phyloP scores from a whole-genome alignment of 306 rosid genomes.

The Cicer chorassanicum region DNA sequence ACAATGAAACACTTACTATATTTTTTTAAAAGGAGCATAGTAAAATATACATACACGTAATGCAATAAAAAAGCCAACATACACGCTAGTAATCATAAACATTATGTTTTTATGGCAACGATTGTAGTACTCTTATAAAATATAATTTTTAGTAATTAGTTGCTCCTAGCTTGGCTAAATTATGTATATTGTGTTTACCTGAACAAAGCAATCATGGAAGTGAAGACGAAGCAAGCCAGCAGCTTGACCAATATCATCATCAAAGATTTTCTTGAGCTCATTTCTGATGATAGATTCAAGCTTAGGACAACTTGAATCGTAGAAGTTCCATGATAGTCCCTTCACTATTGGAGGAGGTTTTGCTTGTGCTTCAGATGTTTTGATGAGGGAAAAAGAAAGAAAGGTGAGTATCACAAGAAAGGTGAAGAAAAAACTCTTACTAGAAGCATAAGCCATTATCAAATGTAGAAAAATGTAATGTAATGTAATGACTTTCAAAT shows the following conservation, averaged over 20 bases:
- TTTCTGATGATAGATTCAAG: slow-evolving; percentile 57
- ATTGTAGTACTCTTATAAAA: not conserved
- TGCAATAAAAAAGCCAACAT: too few relatives aligned
- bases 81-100: not conserved
- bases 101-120: not conserved
- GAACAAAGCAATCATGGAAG: slow-evolving; percentile 87
- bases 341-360: slow-evolving; percentile 44
- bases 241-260: slow-evolving; percentile 63
- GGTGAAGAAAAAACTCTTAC: slow-evolving; percentile 7
- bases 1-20: too few relatives aligned
- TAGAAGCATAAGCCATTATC: slow-evolving; percentile 30
- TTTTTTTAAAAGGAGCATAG: too few relatives aligned
- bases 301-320: slow-evolving; percentile 52
- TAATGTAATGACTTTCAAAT: not conserved
- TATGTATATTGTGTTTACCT: slow-evolving; percentile 45
- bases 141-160: not conserved
- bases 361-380: slow-evolving; percentile 42
- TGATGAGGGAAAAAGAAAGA: slow-evolving; percentile 14
- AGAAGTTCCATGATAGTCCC: slow-evolving; percentile 52
- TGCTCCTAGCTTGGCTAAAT: not conserved
- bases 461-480: not conserved
- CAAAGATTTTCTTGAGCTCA: slow-evolving; percentile 63
- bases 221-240: slow-evolving; percentile 81
- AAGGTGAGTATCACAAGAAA: slow-evolving; percentile 42
- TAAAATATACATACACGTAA: too few relatives aligned